phyloP scores from a whole-genome alignment of 805 yeast species.

The Teunomyces stri region DNA sequence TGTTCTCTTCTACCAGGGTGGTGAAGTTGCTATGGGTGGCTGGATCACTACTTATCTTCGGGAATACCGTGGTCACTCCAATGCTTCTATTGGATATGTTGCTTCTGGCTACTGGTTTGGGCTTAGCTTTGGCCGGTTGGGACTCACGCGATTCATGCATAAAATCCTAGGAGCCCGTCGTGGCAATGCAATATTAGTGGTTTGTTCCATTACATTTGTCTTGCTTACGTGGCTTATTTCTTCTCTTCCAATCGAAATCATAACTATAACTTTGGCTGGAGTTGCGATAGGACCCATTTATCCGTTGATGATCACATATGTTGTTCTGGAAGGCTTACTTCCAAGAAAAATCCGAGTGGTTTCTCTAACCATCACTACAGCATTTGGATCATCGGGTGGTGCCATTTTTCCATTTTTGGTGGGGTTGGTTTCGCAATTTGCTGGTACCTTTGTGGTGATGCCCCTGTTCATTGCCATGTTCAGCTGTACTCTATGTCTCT shows the following conservation, averaged over 20 bases:
- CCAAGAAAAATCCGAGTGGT: conserved; percentile 24
- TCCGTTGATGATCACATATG: conserved; percentile 21
- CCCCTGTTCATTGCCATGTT: conserved; percentile 20
- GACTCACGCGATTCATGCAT: conserved; percentile 17
- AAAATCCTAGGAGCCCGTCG: conserved; percentile 16
- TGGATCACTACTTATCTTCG: conserved; percentile 24
- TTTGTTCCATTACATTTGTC: conserved; percentile 12
- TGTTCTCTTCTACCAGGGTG: conserved; percentile 19
- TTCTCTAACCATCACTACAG: conserved; percentile 21
- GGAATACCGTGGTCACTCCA: conserved; percentile 17
- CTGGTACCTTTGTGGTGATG: conserved; percentile 22
- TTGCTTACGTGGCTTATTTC: conserved; percentile 16
- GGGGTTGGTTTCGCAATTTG: conserved; percentile 20
- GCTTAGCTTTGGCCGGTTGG: conserved; percentile 20
- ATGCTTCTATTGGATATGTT: conserved; percentile 18
- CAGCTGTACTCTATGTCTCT: conserved; percentile 14
- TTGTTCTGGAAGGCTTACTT: conserved; percentile 15
- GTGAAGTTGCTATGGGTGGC: conserved; percentile 22
- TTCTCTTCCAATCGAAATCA: conserved; percentile 13
- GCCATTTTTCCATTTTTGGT: conserved; percentile 22
- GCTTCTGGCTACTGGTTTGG: conserved; percentile 25
- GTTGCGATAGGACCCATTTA: conserved; percentile 20
- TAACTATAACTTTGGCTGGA: conserved; percentile 17
- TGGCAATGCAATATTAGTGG: conserved; percentile 11
- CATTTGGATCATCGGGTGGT: conserved; percentile 25